These are phyloP conservation scores for Lagerstroemia speciosa DNA, from an alignment of 345 rosid genomes.

Conservation along the genomic window DNA sequence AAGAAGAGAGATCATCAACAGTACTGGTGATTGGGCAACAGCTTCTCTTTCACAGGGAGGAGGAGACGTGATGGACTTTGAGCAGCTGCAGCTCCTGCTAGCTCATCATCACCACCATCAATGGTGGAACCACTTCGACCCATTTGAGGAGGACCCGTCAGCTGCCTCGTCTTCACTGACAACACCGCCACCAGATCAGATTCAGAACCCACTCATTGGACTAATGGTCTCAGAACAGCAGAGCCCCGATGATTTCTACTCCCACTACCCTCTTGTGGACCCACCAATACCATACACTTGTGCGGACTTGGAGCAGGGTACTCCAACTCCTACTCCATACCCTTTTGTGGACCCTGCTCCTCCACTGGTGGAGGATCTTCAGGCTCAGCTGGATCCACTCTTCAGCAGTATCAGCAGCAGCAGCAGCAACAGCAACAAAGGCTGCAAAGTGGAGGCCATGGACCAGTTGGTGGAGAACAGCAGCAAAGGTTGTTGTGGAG, in stretches of 20 bases:
- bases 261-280: slow-evolving; percentile 3
- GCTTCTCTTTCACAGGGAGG: slow-evolving; percentile 50
- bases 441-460: slow-evolving; percentile 3
- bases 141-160: neutral
- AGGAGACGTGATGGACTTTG: neutral
- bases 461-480: neutral
- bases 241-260: neutral
- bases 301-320: neutral
- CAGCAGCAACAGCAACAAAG: neutral
- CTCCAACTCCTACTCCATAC: neutral
- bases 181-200: neutral
- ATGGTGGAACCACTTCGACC: slow-evolving; percentile 1
- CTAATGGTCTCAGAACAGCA: neutral
- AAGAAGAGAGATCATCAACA: slow-evolving; percentile 56
- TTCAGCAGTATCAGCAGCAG: too few relatives aligned
- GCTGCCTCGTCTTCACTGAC: neutral
- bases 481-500: neutral
- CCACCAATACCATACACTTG: neutral
- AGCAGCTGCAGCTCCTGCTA: neutral
- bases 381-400: too few relatives aligned
- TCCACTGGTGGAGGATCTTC: too few relatives aligned
- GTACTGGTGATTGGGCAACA: slow-evolving; percentile 69
- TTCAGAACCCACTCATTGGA: neutral
- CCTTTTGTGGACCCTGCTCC: neutral
- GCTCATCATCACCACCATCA: slow-evolving; percentile 14